Percentiles rank a stretch among this genome's conserved stretches.
These are phyloP conservation scores for Persicaria tinctoria DNA, from an alignment of 148 eudicot genomes.

Conservation along the genomic window DNA sequence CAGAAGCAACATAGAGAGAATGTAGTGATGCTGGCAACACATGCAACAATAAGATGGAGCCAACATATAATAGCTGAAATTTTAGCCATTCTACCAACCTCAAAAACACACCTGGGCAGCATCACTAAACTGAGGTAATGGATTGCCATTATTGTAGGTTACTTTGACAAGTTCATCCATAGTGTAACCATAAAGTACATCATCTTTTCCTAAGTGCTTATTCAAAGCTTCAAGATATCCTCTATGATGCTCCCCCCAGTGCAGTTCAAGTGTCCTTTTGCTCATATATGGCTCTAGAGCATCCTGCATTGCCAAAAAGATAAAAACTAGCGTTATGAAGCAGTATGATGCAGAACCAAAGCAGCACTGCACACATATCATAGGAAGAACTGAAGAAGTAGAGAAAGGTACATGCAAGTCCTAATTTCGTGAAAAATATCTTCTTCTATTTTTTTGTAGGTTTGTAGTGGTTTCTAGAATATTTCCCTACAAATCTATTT, in stretches of 20 bases:
- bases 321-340: background rate
- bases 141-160: constrained; percentile 86
- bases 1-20: background rate
- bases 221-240: constrained; percentile 71
- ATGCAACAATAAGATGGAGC: constrained; percentile 6
- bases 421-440: too few species aligned
- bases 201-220: constrained; percentile 58
- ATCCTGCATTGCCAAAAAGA: constrained; percentile 38
- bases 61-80: background rate
- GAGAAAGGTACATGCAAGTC: too few species aligned
- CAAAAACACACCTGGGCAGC: constrained; percentile 78
- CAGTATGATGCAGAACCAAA: background rate
- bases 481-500: too few species aligned
- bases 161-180: constrained; percentile 83
- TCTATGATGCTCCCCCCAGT: constrained; percentile 88
- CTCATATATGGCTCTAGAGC: constrained; percentile 95
- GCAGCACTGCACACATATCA: too few species aligned
- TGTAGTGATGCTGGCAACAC: background rate
- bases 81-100: constrained; percentile 8
- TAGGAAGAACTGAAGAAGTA: too few species aligned
- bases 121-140: constrained; percentile 71
- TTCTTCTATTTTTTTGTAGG: too few species aligned
- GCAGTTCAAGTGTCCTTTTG: constrained; percentile 57
- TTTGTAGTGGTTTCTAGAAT: too few species aligned
- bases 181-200: constrained; percentile 71